phyloP scores from a whole-genome alignment of 2,329 filamentous ascomycete species.

The Plectosphaerella cucumerina region DNA sequence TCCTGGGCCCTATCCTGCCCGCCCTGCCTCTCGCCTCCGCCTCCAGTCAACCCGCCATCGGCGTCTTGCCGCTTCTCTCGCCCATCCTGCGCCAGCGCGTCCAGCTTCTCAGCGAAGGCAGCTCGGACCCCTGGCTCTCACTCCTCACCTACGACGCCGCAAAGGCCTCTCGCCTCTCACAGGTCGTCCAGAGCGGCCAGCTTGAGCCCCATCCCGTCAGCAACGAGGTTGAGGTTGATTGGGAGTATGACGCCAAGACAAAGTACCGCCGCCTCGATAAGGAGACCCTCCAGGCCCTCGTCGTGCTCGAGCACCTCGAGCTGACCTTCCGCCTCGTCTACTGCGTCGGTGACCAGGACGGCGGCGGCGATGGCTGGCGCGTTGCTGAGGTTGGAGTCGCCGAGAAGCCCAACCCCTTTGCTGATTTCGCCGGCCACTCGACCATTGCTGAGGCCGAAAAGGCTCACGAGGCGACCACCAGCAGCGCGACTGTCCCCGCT shows the following conservation, averaged over 20 bases:
- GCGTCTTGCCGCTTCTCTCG: slow-evolving; percentile 56
- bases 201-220: slow-evolving; percentile 79
- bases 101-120: slow-evolving; percentile 57
- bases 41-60: slow-evolving; percentile 52
- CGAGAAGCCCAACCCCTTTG: slow-evolving; percentile 54
- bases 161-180: slow-evolving; percentile 52
- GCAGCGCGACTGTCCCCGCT: slow-evolving; percentile 16
- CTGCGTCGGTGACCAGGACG: slow-evolving; percentile 61
- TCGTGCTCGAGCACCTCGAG: slow-evolving; percentile 57
- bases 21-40: slow-evolving; percentile 55
- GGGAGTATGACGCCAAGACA: slow-evolving; percentile 57
- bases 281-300: slow-evolving; percentile 69
- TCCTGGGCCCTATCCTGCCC: slow-evolving; percentile 54
- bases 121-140: slow-evolving; percentile 66
- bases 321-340: slow-evolving; percentile 65
- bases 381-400: slow-evolving; percentile 64
- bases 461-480: slow-evolving; percentile 30
- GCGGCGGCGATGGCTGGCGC: slow-evolving; percentile 62
- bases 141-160: slow-evolving; percentile 65
- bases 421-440: slow-evolving; percentile 43
- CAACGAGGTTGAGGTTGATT: slow-evolving; percentile 73
- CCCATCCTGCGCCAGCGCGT: slow-evolving; percentile 64
- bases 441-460: slow-evolving; percentile 59
- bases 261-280: slow-evolving; percentile 66
- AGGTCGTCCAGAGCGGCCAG: slow-evolving; percentile 56